Base-by-base conservation (phyloP, 2,329 filamentous ascomycete genomes). In the Fusarium dimerum region DNA sequence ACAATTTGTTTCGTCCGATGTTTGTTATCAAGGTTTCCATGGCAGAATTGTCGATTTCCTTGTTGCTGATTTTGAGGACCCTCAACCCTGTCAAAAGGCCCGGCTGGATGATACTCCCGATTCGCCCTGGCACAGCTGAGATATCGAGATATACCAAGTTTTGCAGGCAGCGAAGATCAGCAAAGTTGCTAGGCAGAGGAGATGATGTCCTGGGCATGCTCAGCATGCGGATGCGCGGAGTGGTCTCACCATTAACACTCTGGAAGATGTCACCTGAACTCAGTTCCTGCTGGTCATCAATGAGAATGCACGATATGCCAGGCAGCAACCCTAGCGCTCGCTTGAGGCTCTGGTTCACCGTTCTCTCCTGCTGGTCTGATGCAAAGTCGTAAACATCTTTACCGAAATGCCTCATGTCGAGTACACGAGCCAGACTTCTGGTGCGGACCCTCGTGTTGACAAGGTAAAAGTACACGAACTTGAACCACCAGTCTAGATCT, bases 141-240 rank as follows among this genome's bases (percentile, higher is more conserved):
- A 82, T 55, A 50, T 84, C 81, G 4, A 84, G 72, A 54, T 80
- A 84, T 6, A 81, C 70, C 34, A 84, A 57, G 12, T 66, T 63
- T 5, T 66, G 65, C 46, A 80, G 68, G 51, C 2, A 68, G 66
- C 48, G 57, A 52, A 79, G 20, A 26, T 26, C 20, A 26, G 20
- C 78, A 52, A 81, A 73, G 13, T 57, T 68, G 13, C 60, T 56
- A 1, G 76, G 71, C 13, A 82, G 63, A 46, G 73, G 71, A 15
- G 69, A 59, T 5, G 69, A 64, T 48, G 75, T 79, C 39, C 69
- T 61, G 2, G 71, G 66, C 20, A 83, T 63, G 57, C 80, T 81
- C 32, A 84, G 66, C 8, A 82, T 48, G 2, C 61, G 55, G 18
- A 60, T 36, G 13, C 50, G 54, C 20, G 43, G 48, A 26, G 43